Base-by-base conservation (phyloP, 352 stramenopile genomes). In the Plasmopara muralis region DNA sequence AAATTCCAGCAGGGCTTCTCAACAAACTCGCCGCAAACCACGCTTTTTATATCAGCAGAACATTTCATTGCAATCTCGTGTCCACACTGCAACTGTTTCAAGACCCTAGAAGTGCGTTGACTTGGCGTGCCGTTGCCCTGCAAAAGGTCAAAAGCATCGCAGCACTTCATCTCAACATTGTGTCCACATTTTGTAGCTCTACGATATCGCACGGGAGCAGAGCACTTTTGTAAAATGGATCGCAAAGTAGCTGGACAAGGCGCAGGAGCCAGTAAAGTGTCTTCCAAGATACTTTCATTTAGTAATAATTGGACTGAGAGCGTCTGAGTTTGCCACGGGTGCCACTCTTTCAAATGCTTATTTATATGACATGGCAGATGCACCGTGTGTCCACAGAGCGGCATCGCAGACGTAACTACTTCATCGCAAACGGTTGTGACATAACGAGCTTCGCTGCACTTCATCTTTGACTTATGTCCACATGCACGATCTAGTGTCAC, bases 1-100 rank as follows among this genome's bases (percentile, higher is more conserved):
- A 68, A 62, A 54, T 90, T 90, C 77, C 77, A 88, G 49, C 79
- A 90, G n/a, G 51, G 54, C 20, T 68, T 77, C 7, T 67, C 62
- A 3, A 81, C 64, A 9, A 46, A 56, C 20, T 72, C 44, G 13
- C 66, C 63, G 47, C 72, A 88, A 2, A 37, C 46, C 6, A 68
- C 54, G 9, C 25, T 66, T 4, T 56, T 25, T 15, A 73, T 46
- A 1, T 80, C 57, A 34, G 66, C 61, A 4, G 50, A 70, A 39
- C 79, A 89, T 12, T 66, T 48, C 33, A 72, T 66, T 8, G 53
- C 49, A 9, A 70, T 41, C 2, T 77, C 63, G 29, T 87, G 73
- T 0, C 71, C 60, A 34, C 79, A 90, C 4, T 42, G 42, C 1
- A 79, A 47, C 9, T 33, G 12, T 46, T 83, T 83, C 18, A 49